Base-by-base conservation (phyloP, 306 rosid genomes). In the Argentina anserina region DNA sequence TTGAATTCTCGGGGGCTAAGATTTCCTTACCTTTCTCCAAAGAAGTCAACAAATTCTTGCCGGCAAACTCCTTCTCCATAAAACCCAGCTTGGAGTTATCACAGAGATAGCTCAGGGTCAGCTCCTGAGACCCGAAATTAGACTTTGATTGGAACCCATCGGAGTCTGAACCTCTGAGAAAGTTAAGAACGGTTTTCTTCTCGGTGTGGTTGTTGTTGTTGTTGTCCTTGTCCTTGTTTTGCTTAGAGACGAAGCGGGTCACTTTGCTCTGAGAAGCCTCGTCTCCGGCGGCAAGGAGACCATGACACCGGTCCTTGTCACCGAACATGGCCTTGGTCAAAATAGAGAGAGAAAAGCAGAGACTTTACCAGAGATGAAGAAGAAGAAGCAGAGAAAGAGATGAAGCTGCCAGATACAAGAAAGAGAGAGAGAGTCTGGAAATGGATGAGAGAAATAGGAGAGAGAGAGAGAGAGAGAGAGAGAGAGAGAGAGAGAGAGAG, bases 101-200 rank as follows among this genome's bases (percentile, higher is more conserved):
- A 74, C 99, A 94, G 13, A 92, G 96, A 81, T 92, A 88, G 83
- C 93, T 95, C 0, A 95, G 80, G 63, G 99, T 94, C 40, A 94
- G 80, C 78, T 94, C 99, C 71, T 93, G 96, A 0, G 93, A 71
- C 29, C 86, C 82, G 5, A 86, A 84, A 74, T 73, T 74, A 7
- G 84, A 84, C 46, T 77, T 89, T 18, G 86, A 66, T 33, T 47
- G 65, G 46, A 80, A 77, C 63, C 84, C 84, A 64, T 71, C 75
- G 47, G 87, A 78, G 59, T 40, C 75, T 43, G 85, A 69, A 40
- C 84, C 92, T 50, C 80, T 86, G 37, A 79, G 77, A 66, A 82
- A 91, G 34, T 60, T 80, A 43, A 78, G 70, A 59, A 84, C 89
- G 45, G 66, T 39, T 79, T 87, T 88, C 12, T 70, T 72, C 52